A percentile compares a stretch with the other conserved stretches of the same genome.
These are phyloP conservation scores for Xylariaceae sp. DNA, from an alignment of 2,329 filamentous ascomycete species.

Conservation along the genomic window DNA sequence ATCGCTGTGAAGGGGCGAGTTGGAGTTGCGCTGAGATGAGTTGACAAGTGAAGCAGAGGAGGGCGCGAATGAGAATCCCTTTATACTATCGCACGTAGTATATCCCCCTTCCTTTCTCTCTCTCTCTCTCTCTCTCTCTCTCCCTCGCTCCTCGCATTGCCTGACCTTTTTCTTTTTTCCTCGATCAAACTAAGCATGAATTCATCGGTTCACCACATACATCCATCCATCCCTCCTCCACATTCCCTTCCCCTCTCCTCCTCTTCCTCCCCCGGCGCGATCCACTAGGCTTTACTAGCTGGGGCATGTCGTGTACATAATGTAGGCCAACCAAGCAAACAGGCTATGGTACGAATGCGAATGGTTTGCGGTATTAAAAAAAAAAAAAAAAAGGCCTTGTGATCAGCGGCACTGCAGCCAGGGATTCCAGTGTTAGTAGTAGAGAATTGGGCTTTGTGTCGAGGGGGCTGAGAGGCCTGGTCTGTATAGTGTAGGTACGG, in stretches of 20 bases:
- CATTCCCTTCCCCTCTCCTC: not conserved
- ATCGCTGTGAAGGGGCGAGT: constrained; percentile 3
- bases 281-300: not conserved
- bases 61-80: not conserved
- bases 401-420: not conserved
- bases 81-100: not conserved
- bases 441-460: too few relatives aligned
- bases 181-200: not conserved
- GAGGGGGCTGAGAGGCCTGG: too few relatives aligned
- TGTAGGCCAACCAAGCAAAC: not conserved
- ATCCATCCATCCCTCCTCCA: too few relatives aligned
- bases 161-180: not conserved
- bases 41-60: not conserved
- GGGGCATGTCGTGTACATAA: not conserved
- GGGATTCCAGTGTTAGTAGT: not conserved
- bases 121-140: not conserved
- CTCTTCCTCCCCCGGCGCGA: not conserved
- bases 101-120: not conserved
- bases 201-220: not conserved
- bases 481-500: too few relatives aligned
- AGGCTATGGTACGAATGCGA: not conserved
- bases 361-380: not conserved
- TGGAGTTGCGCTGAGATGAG: not conserved
- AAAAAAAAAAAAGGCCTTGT: not conserved
- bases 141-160: not conserved